phyloP scores from a whole-genome alignment of 768 basidiomycete genomes.

The Rhodosporidiobolus odoratus region DNA sequence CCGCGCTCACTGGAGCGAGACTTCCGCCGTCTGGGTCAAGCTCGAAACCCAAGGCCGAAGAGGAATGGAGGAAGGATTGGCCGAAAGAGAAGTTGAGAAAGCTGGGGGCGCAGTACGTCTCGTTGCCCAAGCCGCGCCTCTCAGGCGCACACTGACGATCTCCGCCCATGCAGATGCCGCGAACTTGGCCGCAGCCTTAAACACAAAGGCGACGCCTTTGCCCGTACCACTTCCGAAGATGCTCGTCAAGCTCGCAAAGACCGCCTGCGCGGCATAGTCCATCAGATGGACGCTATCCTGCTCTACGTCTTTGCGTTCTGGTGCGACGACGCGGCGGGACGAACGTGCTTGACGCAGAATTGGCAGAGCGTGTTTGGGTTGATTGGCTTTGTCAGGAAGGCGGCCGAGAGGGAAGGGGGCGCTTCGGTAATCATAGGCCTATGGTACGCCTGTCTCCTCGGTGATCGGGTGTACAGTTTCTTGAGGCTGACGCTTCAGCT shows the following conservation, averaged over 20 bases:
- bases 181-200: constrained; percentile 67
- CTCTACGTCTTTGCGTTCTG: constrained; percentile 79
- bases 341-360: constrained; percentile 41
- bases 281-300: constrained; percentile 72
- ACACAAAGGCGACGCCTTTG: constrained; percentile 73
- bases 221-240: constrained; percentile 55
- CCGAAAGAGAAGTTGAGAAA: constrained; percentile 27
- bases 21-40: constrained; percentile 40
- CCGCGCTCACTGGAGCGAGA: not conserved
- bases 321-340: constrained; percentile 54
- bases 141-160: constrained; percentile 62
- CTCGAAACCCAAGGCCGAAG: constrained; percentile 42
- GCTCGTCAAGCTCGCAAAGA: constrained; percentile 53
- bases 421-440: constrained; percentile 8
- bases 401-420: constrained; percentile 29
- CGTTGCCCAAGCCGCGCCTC: constrained; percentile 46
- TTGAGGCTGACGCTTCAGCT: not conserved
- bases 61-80: constrained; percentile 41
- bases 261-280: constrained; percentile 69
- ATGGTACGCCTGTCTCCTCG: constrained; percentile 13
- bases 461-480: not conserved
- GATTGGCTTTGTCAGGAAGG: constrained; percentile 36
- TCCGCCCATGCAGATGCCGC: constrained; percentile 55
- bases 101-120: constrained; percentile 41
- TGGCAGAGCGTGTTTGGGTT: constrained; percentile 41